Conservation (phyloP, 257 asterid genomes). For the Agastache rugosa region DNA sequence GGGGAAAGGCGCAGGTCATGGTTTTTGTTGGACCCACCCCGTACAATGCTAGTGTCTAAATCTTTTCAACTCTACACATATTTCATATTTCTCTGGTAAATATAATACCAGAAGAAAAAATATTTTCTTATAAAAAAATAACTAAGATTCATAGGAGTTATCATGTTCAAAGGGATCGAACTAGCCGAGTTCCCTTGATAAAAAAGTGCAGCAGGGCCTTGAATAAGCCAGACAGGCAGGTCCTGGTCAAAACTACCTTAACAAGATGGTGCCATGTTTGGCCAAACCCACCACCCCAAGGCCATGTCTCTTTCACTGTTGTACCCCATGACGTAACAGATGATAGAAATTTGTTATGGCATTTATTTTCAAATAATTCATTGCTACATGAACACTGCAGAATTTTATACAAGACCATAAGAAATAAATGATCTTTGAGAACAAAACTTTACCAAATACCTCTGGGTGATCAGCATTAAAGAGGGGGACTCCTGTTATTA, state of each 20-base stretch:
- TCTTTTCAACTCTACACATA: not conserved
- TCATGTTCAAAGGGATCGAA: not conserved
- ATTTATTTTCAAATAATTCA: constrained; percentile 16
- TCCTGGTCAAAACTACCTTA: not conserved
- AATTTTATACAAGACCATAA: constrained; percentile 29
- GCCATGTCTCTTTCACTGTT: constrained; percentile 1
- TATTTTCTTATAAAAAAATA: not conserved
- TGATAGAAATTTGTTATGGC: not conserved
- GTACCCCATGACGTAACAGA: constrained; percentile 16
- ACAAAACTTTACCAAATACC: constrained; percentile 51
- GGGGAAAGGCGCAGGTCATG: not conserved
- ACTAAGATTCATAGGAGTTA: not conserved
- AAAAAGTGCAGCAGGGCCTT: not conserved
- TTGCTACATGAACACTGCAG: constrained; percentile 18
- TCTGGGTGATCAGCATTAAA: constrained; percentile 84
- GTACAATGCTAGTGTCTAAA: not conserved
- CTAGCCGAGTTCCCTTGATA: not conserved
- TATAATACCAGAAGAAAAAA: not conserved
- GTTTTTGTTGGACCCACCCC: not conserved
- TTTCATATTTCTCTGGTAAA: not conserved
- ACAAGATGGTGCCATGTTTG: not conserved
- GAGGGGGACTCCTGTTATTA: constrained; percentile 83
- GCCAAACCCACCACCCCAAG: not conserved
- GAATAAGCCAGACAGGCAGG: not conserved
- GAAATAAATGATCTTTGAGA: constrained; percentile 28